Percentiles rank a stretch among this genome's conserved stretches.
Conservation (phyloP, 225 moss, liverwort and hornwort species). For the Pseudoscleropodium purum region DNA sequence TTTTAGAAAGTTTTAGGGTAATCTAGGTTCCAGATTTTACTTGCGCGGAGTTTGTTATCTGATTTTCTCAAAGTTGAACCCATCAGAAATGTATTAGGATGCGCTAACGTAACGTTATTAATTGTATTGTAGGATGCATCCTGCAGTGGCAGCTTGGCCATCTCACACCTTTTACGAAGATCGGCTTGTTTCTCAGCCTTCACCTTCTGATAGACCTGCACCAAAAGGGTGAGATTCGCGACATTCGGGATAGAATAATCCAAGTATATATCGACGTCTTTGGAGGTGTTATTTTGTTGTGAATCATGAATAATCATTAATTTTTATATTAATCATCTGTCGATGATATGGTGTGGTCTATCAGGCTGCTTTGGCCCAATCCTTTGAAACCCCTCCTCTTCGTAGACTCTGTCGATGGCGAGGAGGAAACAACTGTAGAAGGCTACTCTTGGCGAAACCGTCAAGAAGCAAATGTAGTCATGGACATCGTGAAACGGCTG, state of each 20-base stretch:
- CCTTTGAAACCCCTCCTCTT: conserved; percentile 68
- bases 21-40: neutral
- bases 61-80: neutral
- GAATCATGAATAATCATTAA: neutral
- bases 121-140: conserved; percentile 66
- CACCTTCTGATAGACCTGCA: conserved; percentile 59
- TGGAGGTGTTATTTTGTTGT: neutral
- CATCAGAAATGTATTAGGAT: neutral
- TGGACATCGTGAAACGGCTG: conserved; percentile 42
- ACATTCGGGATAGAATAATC: neutral
- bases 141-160: conserved; percentile 79
- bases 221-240: conserved; percentile 56
- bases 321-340: neutral
- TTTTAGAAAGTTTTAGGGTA: neutral
- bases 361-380: conserved; percentile 75
- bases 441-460: conserved; percentile 87
- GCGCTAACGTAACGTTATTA: neutral
- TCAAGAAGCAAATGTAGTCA: conserved; percentile 55
- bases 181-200: conserved; percentile 59
- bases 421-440: conserved; percentile 64
- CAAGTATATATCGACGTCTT: neutral
- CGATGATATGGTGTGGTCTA: neutral
- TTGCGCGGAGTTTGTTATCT: neutral
- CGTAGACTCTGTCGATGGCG: conserved; percentile 53
- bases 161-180: conserved; percentile 64